Percentiles rank a stretch among this genome's conserved stretches.
phyloP scores from a whole-genome alignment of 2,329 filamentous ascomycete genomes.

The Diaporthe longicolla region DNA sequence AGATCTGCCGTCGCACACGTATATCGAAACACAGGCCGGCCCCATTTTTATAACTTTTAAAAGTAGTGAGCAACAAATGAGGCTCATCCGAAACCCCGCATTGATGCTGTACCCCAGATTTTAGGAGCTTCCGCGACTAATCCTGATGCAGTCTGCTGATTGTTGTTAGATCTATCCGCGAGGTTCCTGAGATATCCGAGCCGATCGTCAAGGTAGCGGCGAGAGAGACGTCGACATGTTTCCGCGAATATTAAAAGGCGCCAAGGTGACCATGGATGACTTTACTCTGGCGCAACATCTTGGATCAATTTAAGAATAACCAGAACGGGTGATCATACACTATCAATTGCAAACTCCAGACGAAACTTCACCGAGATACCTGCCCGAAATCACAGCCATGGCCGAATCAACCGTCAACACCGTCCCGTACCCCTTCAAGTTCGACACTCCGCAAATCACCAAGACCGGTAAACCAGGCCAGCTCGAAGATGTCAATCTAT shows the following conservation, averaged over 20 bases:
- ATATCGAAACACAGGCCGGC: background rate
- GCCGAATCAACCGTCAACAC: slow-evolving; percentile 48
- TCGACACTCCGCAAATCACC: slow-evolving; percentile 41
- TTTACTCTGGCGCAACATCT: background rate
- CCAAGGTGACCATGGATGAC: background rate
- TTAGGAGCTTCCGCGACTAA: background rate
- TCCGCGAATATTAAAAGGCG: slow-evolving; percentile 6
- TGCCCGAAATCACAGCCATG: background rate
- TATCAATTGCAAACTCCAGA: background rate
- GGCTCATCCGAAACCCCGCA: slow-evolving; percentile 6
- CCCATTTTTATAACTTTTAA: slow-evolving; percentile 1
- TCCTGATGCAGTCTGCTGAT: slow-evolving; percentile 12
- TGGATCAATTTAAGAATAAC: background rate
- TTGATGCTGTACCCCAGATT: slow-evolving; percentile 17
- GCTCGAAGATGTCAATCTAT: slow-evolving; percentile 34
- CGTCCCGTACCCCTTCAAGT: slow-evolving; percentile 52
- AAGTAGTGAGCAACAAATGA: background rate
- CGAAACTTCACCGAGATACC: background rate
- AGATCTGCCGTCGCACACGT: background rate
- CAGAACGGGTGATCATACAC: background rate
- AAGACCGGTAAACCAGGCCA: background rate
- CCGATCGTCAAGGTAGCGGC: background rate
- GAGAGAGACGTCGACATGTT: background rate
- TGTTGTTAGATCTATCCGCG: slow-evolving; percentile 6
- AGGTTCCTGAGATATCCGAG: slow-evolving; percentile 11